Evolutionary conservation across 306 rosid genomes (phyloP), one percentile per base, ranked within the genome.

Genomic region (Lotus japonicus): DNA sequence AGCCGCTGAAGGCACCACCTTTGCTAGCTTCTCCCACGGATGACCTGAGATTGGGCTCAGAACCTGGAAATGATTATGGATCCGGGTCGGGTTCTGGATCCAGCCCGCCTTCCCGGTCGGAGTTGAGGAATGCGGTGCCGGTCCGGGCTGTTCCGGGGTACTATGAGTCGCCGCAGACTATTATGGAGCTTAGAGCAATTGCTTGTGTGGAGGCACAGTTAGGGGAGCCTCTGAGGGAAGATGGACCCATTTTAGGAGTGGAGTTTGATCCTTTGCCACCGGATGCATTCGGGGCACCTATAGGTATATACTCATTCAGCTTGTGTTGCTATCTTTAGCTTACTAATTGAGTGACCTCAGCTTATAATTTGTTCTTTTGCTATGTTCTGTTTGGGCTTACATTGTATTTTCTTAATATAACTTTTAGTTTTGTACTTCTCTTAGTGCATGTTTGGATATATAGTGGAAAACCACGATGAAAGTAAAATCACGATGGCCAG

Each of bases 71-170:
- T 58, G 99, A 94, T 41, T 90, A 88, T 9, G 97, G 95, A 57
- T 90, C 97, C 41, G 99, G 97, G 61, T 94, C 98, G 2, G 98
- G 98, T 10, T 89, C 92, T 4, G 97, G 99, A 0, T 94, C 96
- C 0, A 90, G 99, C 69, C 92, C 90, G 1, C 58, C 80, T 3
- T 77, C 87, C 28, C 90, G 89, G 4, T 28, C 81, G 1, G 92
- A 89, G 81, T 57, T 82, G 75, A 64, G 85, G 77, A 90, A 84
- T 79, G 86, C 62, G 66, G 79, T 58, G 42, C 36, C 90, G 9
- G 31, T 3, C 31, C 64, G 88, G 73, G 71, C 72, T 55, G 85
- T 74, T 52, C 83, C 71, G 2, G 88, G 87, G 82, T 83, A 86
- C 64, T 82, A 84, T 57, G 96, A 85, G 82, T 74, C 97, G 0